Evolutionary conservation across 116 monocot species (phyloP).

Genomic region (Posidonia oceanica): DNA sequence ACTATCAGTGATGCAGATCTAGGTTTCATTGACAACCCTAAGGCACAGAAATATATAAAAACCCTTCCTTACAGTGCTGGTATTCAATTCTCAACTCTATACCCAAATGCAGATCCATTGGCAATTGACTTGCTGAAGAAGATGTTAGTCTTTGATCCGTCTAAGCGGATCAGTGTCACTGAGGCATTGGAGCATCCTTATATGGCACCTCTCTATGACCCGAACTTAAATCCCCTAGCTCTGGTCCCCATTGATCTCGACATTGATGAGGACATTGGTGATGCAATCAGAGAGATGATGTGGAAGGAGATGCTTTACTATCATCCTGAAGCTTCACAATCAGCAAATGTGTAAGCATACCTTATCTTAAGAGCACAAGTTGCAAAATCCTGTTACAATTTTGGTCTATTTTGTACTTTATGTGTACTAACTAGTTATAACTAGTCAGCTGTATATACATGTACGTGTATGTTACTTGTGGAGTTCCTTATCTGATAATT

Average conservation of each 20-base stretch:
- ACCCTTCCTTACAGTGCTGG: constrained; percentile 43
- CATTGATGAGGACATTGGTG: constrained; percentile 52
- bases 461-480: not conserved
- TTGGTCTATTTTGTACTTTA: not conserved
- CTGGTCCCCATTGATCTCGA: constrained; percentile 52
- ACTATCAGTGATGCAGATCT: constrained; percentile 44
- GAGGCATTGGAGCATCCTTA: constrained; percentile 66
- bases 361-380: not conserved
- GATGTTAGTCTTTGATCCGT: constrained; percentile 67
- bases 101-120: constrained; percentile 48
- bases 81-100: constrained; percentile 26
- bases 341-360: not conserved
- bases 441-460: not conserved
- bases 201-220: constrained; percentile 60
- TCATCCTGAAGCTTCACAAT: constrained; percentile 32
- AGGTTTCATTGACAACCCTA: constrained; percentile 60
- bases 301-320: constrained; percentile 61
- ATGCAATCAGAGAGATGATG: constrained; percentile 53
- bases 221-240: constrained; percentile 35
- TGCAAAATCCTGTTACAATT: not conserved
- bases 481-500: no score
- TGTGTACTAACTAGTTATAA: not conserved
- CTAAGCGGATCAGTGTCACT: constrained; percentile 48
- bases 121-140: constrained; percentile 53
- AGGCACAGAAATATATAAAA: constrained; percentile 45